These are phyloP conservation scores for Hansfordia pulvinata DNA, from an alignment of 2,329 filamentous ascomycete species.

Conservation along the genomic window DNA sequence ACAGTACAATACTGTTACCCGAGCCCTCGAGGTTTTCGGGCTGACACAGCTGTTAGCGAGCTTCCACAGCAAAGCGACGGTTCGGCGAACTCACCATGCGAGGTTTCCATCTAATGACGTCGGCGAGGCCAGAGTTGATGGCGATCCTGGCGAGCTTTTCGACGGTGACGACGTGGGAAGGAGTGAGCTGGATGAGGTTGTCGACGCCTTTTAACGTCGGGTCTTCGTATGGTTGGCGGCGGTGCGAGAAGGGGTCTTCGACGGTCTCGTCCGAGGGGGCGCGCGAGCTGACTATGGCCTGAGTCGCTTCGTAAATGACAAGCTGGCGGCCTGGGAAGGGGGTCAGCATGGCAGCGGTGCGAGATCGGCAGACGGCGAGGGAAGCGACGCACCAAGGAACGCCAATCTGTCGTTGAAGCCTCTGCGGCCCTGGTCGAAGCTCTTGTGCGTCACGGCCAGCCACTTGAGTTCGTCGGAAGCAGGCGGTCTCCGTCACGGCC, in stretches of 20 bases:
- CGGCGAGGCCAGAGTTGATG: slow-evolving; percentile 52
- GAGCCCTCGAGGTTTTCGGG: slow-evolving; percentile 57
- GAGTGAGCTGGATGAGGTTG: slow-evolving; percentile 50
- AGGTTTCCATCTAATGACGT: slow-evolving; percentile 81
- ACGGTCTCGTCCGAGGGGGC: slow-evolving; percentile 11
- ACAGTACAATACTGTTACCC: slow-evolving; percentile 61
- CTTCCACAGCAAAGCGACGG: not conserved
- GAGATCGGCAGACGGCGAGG: not conserved
- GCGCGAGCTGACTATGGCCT: slow-evolving; percentile 46
- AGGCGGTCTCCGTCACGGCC: slow-evolving; percentile 59
- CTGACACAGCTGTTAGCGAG: slow-evolving; percentile 18
- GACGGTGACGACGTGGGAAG: slow-evolving; percentile 48
- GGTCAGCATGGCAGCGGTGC: too few relatives aligned
- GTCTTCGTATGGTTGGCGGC: slow-evolving; percentile 55
- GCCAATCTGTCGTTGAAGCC: slow-evolving; percentile 90
- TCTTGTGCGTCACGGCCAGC: slow-evolving; percentile 95
- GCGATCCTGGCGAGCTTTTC: slow-evolving; percentile 56
- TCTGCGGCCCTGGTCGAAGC: slow-evolving; percentile 86
- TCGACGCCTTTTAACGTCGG: slow-evolving; percentile 59
- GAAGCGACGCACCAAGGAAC: slow-evolving; percentile 58
- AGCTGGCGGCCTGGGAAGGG: slow-evolving; percentile 16
- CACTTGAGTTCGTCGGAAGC: slow-evolving; percentile 87
- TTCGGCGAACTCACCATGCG: slow-evolving; percentile 47
- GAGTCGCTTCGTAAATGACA: slow-evolving; percentile 24
- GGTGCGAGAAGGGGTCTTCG: slow-evolving; percentile 28